phyloP scores from a whole-genome alignment of 495 filamentous ascomycete species.

The Daldinia decipiens region DNA sequence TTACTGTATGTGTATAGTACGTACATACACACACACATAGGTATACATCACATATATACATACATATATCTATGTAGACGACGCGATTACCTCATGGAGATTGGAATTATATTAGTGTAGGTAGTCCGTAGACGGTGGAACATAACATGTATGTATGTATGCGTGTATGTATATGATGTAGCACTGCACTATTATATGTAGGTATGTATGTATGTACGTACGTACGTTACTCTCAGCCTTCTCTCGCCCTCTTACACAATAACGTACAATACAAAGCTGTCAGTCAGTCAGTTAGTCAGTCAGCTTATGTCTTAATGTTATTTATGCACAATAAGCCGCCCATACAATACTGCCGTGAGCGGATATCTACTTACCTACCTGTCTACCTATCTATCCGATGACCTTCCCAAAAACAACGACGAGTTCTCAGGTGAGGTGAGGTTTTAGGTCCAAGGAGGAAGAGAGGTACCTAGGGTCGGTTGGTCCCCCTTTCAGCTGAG shows the following conservation, averaged over 20 bases:
- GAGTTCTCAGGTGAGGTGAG: background rate
- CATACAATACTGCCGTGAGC: background rate
- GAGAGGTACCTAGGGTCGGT: too few species aligned
- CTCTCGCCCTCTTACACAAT: slow-evolving; percentile 13
- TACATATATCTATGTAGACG: background rate
- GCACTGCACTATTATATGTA: background rate
- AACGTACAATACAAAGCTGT: background rate
- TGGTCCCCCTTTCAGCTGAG: slow-evolving; percentile 17
- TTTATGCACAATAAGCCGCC: background rate
- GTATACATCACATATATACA: too few species aligned
- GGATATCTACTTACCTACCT: background rate
- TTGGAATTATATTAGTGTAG: slow-evolving; percentile 36
- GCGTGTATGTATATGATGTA: background rate
- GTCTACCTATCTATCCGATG: background rate
- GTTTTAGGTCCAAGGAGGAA: background rate
- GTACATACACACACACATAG: too few species aligned
- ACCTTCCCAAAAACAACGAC: background rate
- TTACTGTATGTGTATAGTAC: too few species aligned
- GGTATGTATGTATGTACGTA: slow-evolving; percentile 1
- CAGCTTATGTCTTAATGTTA: background rate
- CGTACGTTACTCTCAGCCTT: slow-evolving; percentile 32
- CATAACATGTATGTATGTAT: too few species aligned
- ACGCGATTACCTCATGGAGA: slow-evolving; percentile 24
- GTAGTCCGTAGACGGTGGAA: slow-evolving; percentile 19
- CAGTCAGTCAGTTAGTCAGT: background rate